These are phyloP conservation scores for Hanseniaspora sp. DNA, from an alignment of 1,139 yeast species.

Conservation along the genomic window DNA sequence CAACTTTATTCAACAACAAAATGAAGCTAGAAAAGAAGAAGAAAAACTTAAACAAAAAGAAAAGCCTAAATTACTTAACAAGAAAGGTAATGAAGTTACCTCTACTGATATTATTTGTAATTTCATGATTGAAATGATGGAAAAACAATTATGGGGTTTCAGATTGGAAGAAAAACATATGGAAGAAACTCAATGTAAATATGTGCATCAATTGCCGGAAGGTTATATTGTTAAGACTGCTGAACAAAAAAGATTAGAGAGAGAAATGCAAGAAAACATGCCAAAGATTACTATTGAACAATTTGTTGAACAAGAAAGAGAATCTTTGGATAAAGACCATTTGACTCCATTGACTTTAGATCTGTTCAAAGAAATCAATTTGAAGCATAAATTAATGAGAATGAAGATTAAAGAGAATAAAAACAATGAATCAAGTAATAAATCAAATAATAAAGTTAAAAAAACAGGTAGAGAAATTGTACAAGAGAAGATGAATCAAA, in stretches of 20 bases:
- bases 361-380: conserved; percentile 78
- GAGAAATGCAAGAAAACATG: conserved; percentile 70
- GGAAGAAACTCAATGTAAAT: conserved; percentile 69
- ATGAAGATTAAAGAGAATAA: conserved; percentile 46
- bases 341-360: conserved; percentile 83
- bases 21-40: conserved; percentile 70
- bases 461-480: conserved; percentile 76
- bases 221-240: conserved; percentile 94
- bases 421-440: conserved; percentile 23
- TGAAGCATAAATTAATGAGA: conserved; percentile 51
- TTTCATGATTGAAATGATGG: conserved; percentile 90
- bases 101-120: conserved; percentile 95
- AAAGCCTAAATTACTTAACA: conserved; percentile 72
- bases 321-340: conserved; percentile 60
- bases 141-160: conserved; percentile 27
- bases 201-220: conserved; percentile 91
- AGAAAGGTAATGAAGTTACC: conserved; percentile 88
- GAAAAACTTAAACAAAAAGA: conserved; percentile 84
- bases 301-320: conserved; percentile 87
- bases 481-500: conserved; percentile 62
- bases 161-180: conserved; percentile 15
- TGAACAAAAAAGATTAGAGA: conserved; percentile 85
- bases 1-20: conserved; percentile 74
- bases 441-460: conserved; percentile 33
- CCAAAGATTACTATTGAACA: conserved; percentile 93